phyloP scores from a whole-genome alignment of 2,329 filamentous ascomycete genomes.

The Tolypocladium tundrense region DNA sequence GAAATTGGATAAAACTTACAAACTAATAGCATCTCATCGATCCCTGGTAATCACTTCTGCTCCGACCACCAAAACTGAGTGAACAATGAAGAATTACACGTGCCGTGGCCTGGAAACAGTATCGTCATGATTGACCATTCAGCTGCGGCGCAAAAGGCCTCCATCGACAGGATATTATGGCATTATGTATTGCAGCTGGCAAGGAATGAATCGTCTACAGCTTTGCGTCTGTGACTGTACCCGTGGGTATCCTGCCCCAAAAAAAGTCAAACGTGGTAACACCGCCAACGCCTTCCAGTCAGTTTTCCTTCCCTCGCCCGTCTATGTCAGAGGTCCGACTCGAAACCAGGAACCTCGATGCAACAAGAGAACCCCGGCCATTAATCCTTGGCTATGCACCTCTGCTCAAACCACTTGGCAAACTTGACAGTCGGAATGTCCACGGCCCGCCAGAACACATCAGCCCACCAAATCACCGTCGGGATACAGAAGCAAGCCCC shows the following conservation, averaged over 20 bases:
- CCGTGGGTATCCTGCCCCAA: not conserved
- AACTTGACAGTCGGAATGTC: constrained; percentile 47
- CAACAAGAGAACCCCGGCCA: constrained; percentile 1
- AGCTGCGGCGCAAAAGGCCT: not conserved
- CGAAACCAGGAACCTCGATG: not conserved
- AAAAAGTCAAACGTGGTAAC: not conserved
- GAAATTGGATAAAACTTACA: not conserved
- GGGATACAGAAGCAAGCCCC: constrained; percentile 38
- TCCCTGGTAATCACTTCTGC: too few relatives aligned
- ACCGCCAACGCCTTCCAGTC: constrained; percentile 3
- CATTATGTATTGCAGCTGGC: not conserved
- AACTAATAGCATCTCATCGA: too few relatives aligned
- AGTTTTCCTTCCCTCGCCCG: not conserved
- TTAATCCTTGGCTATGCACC: constrained; percentile 23
- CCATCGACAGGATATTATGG: not conserved
- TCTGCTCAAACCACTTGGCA: constrained; percentile 43
- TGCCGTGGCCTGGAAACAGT: too few relatives aligned
- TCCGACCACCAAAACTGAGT: too few relatives aligned
- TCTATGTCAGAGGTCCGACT: not conserved
- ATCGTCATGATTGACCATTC: too few relatives aligned
- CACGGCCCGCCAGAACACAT: constrained; percentile 45
- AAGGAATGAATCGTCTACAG: not conserved
- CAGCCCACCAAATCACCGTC: constrained; percentile 41
- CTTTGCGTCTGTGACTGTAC: not conserved
- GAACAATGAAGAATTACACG: too few relatives aligned